These are phyloP conservation scores for Suillus subluteus DNA, from an alignment of 768 basidiomycete genomes.

Conservation along the genomic window DNA sequence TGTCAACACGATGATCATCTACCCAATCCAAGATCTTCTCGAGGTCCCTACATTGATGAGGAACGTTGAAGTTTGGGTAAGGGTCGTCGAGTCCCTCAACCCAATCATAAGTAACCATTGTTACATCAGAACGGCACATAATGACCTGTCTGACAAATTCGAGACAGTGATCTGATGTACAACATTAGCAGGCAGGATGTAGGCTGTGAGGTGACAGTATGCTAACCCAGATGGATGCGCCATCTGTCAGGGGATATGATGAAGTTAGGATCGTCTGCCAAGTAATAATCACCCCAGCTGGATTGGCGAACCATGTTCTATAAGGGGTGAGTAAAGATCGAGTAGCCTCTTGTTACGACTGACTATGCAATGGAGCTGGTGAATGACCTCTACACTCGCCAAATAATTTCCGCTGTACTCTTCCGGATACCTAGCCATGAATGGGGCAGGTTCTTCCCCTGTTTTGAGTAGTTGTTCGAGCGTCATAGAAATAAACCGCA, in stretches of 20 bases:
- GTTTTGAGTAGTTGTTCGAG: background rate
- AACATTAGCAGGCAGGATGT: background rate
- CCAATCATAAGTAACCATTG: constrained; percentile 18
- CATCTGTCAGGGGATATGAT: background rate
- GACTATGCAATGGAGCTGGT: constrained; percentile 18
- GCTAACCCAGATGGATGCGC: constrained; percentile 13
- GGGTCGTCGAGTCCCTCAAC: background rate
- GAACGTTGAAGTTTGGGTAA: background rate
- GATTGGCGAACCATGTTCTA: constrained; percentile 18
- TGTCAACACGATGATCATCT: background rate
- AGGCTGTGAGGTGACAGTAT: background rate
- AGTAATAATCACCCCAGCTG: constrained; percentile 10
- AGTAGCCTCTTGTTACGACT: background rate
- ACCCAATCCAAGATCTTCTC: constrained; percentile 2
- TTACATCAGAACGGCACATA: constrained; percentile 16
- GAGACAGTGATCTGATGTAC: constrained; percentile 13
- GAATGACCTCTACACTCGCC: constrained; percentile 12
- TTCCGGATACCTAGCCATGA: background rate
- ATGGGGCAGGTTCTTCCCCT: background rate
- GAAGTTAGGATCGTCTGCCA: constrained; percentile 3
- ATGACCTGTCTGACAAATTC: constrained; percentile 14
- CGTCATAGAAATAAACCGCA: background rate
- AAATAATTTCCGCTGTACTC: constrained; percentile 18
- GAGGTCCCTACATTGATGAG: background rate
- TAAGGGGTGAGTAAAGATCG: background rate